Conservation (phyloP, 208 protist genomes). For the Leptomonas pyrrhocoris region DNA sequence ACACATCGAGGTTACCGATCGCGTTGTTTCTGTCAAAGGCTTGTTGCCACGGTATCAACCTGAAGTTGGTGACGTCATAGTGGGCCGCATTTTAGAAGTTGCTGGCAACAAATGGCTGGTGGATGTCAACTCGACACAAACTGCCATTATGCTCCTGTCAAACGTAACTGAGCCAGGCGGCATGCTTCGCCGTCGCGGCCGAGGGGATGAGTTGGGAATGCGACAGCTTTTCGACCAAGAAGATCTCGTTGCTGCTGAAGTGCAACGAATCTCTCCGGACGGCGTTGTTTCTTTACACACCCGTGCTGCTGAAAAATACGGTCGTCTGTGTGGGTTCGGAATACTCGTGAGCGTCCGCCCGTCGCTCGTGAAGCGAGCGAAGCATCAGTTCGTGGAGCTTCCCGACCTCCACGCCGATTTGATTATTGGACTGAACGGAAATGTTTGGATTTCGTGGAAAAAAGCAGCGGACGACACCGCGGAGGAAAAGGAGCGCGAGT, state of each 20-base stretch:
- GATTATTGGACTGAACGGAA: slow-evolving; percentile 89
- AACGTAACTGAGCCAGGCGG: slow-evolving; percentile 98
- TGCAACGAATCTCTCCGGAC: slow-evolving; percentile 92
- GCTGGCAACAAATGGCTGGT: slow-evolving; percentile 94
- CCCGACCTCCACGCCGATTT: slow-evolving; percentile 34
- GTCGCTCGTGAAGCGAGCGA: slow-evolving; percentile 73
- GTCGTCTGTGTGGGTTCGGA: slow-evolving; percentile 61
- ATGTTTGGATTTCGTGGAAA: slow-evolving; percentile 82
- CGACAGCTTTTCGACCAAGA: slow-evolving; percentile 95
- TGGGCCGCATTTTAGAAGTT: slow-evolving; percentile 94
- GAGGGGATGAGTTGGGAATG: slow-evolving; percentile 95
- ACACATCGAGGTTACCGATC: slow-evolving; percentile 78
- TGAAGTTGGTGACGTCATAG: slow-evolving; percentile 98
- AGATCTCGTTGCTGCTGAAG: slow-evolving; percentile 95
- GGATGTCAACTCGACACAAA: slow-evolving; percentile 92
- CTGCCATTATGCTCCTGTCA: slow-evolving; percentile 94
- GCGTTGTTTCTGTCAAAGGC: slow-evolving; percentile 86
- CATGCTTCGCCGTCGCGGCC: slow-evolving; percentile 91
- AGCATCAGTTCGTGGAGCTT: slow-evolving; percentile 82
- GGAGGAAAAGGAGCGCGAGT: slow-evolving; percentile 25
- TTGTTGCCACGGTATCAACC: slow-evolving; percentile 85
- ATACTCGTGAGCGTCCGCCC: slow-evolving; percentile 67
- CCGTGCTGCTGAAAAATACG: slow-evolving; percentile 84
- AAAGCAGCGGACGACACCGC: neutral
- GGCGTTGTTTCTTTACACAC: slow-evolving; percentile 96